A percentile compares a stretch with the other conserved stretches of the same genome.
These are phyloP conservation scores for Vigna trinervia DNA, from an alignment of 306 rosid genomes.

Conservation along the genomic window DNA sequence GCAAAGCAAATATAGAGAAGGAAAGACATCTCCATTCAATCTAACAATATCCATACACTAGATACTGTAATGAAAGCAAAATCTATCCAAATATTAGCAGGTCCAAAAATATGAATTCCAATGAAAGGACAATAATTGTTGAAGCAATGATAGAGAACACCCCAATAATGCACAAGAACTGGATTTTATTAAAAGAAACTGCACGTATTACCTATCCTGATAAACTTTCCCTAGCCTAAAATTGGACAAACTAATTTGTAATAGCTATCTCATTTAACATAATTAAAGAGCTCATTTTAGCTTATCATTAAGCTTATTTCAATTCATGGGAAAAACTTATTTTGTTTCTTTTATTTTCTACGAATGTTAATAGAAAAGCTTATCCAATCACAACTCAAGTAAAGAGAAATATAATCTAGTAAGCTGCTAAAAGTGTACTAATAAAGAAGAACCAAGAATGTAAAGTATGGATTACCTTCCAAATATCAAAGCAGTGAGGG, in stretches of 20 bases:
- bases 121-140: background rate
- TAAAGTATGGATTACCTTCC: conserved; percentile 70
- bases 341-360: too few species aligned
- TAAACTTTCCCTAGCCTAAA: background rate
- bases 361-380: too few species aligned
- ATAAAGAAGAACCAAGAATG: conserved; percentile 15
- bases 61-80: background rate
- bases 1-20: conserved; percentile 31
- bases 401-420: conserved; percentile 27
- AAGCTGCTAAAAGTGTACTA: background rate
- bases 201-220: background rate
- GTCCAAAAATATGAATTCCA: conserved; percentile 13
- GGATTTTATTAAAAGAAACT: conserved; percentile 19
- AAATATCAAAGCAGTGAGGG: conserved; percentile 81
- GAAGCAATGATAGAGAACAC: background rate
- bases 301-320: background rate
- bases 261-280: background rate
- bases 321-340: too few species aligned
- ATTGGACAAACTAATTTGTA: background rate
- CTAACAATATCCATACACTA: background rate
- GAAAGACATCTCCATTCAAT: background rate
- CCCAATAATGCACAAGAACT: conserved; percentile 15
- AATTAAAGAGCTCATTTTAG: background rate
- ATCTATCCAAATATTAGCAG: conserved; percentile 20
- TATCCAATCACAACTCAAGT: background rate